Evolutionary conservation across 2,329 filamentous ascomycete species (phyloP).

Genomic region (Pseudonectria foliicola): DNA sequence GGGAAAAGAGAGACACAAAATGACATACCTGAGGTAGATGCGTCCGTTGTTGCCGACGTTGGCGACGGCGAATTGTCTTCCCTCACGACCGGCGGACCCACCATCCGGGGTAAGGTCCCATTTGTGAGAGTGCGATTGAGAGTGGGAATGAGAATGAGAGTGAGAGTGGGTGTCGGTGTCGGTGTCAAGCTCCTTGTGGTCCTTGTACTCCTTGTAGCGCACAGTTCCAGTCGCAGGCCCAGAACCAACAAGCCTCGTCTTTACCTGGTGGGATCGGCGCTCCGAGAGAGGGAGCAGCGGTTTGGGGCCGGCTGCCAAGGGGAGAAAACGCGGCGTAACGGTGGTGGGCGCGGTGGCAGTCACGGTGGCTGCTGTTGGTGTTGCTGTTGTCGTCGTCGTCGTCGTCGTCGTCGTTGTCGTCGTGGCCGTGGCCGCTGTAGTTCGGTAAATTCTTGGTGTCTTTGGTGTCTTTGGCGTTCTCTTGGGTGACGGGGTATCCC

Average conservation of each 20-base stretch:
- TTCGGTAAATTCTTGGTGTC: no score
- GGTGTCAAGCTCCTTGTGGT: no score
- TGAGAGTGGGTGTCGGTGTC: slow-evolving; percentile 9
- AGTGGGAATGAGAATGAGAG: no score
- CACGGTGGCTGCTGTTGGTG: slow-evolving; percentile 1
- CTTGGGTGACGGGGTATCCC: no score
- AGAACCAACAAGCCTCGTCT: slow-evolving; percentile 23
- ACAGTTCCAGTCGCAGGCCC: slow-evolving; percentile 48
- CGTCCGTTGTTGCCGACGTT: slow-evolving; percentile 79
- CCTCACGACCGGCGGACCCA: slow-evolving; percentile 54
- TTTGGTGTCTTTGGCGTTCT: no score
- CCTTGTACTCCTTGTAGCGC: no score
- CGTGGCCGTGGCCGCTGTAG: no score
- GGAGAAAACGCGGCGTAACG: slow-evolving; percentile 13
- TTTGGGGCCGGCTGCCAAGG: slow-evolving; percentile 21
- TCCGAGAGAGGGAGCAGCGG: slow-evolving; percentile 41
- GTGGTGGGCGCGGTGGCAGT: slow-evolving; percentile 15
- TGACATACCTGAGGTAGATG: slow-evolving; percentile 69
- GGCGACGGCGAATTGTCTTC: slow-evolving; percentile 68
- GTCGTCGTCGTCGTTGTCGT: slow-evolving; percentile 15
- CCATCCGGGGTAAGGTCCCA: slow-evolving; percentile 54
- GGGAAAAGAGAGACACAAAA: slow-evolving; percentile 1
- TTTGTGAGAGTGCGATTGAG: no score
- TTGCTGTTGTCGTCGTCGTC: no score
- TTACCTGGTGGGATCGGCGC: slow-evolving; percentile 36